Percentiles rank a stretch among this genome's conserved stretches.
Evolutionary conservation across 192 early-diverging fungal species (phyloP).

Genomic region (Haplosporangium gracile): DNA sequence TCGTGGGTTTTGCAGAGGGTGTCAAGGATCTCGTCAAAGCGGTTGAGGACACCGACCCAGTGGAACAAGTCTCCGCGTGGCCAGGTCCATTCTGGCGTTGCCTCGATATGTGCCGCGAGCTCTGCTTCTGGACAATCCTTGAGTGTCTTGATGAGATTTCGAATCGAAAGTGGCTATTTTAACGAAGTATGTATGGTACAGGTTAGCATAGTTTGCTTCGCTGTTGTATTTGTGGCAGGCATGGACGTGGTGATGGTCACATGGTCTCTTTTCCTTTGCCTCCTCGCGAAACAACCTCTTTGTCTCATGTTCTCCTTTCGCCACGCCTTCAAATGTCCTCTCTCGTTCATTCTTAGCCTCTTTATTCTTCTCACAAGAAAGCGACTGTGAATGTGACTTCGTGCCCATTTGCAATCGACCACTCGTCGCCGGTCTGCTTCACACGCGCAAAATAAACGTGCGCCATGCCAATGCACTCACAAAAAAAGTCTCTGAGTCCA

Average conservation of each 20-base stretch:
- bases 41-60: slow-evolving; percentile 95
- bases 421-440: not conserved
- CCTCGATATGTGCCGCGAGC: slow-evolving; percentile 66
- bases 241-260: not conserved
- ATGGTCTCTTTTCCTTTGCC: not conserved
- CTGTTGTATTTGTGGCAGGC: not conserved
- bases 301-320: not conserved
- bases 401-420: not conserved
- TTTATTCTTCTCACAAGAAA: not conserved
- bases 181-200: not conserved
- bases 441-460: not conserved
- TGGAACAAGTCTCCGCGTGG: slow-evolving; percentile 95
- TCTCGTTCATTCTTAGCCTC: not conserved
- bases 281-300: not conserved
- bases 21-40: slow-evolving; percentile 88
- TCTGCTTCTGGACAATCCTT: slow-evolving; percentile 65
- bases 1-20: slow-evolving; percentile 72
- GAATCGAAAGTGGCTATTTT: slow-evolving; percentile 67
- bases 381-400: not conserved
- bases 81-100: slow-evolving; percentile 77
- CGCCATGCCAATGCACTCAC: not conserved
- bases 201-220: not conserved
- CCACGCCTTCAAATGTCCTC: not conserved
- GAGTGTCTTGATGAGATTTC: slow-evolving; percentile 64
- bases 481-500: not conserved